Conservation (phyloP, 805 yeast species). For the Wickerhamomyces kurtzmanii region DNA sequence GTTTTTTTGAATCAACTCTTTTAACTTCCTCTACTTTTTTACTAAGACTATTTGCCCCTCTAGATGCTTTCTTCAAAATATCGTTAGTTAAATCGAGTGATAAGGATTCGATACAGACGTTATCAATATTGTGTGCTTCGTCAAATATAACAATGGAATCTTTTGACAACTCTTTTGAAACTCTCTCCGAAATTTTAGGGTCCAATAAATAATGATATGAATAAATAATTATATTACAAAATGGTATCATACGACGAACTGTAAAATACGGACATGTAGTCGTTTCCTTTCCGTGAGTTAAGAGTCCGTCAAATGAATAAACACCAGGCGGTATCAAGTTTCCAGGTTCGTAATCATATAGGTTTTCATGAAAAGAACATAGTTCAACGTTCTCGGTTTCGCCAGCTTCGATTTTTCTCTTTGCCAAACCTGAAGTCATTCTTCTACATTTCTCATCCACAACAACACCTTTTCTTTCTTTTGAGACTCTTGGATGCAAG, state of each 20-base stretch:
- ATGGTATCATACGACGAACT: conserved; percentile 94
- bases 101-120: conserved; percentile 94
- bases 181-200: conserved; percentile 95
- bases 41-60: conserved; percentile 76
- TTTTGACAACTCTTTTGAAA: conserved; percentile 82
- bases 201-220: conserved; percentile 94
- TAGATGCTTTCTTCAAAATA: conserved; percentile 72
- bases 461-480: conserved; percentile 81
- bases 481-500: conserved; percentile 76
- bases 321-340: conserved; percentile 89
- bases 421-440: conserved; percentile 85
- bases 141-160: conserved; percentile 94
- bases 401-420: conserved; percentile 51
- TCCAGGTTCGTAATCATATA: conserved; percentile 80
- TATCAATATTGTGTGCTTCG: conserved; percentile 98
- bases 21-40: conserved; percentile 80
- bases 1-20: conserved; percentile 67
- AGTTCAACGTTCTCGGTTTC: conserved; percentile 46
- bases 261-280: conserved; percentile 95
- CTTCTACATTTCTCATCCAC: conserved; percentile 97
- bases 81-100: conserved; percentile 91
- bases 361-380: conserved; percentile 87
- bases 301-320: conserved; percentile 80
- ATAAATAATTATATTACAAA: conserved; percentile 89
- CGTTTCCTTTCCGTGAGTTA: conserved; percentile 65